Evolutionary conservation across 2,329 filamentous ascomycete genomes (phyloP), one percentile per base, ranked within the genome.

Genomic region (Chrysoporthe austroafricana): DNA sequence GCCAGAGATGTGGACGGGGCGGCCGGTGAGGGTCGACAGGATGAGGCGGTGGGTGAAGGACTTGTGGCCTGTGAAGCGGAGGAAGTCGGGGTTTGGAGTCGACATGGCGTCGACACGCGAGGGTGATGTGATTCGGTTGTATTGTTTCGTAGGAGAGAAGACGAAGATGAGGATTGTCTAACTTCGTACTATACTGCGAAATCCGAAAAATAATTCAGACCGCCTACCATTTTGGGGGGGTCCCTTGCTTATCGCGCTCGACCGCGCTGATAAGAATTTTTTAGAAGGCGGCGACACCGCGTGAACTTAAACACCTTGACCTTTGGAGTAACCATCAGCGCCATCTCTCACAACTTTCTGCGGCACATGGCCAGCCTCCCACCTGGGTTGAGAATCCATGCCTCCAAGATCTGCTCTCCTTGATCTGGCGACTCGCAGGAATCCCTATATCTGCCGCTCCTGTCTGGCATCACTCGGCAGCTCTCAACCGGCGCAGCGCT

Each of bases 11-110:
- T 95, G 94, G 66, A 98, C 83, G 2, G 96, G 90, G 48, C 91
- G 89, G 73, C 96, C 96, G 70, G 94, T 97, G 70, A 99, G 88
- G 2, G 96, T 98, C 26, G 96, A 89, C 65, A 99, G 89, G 57
- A 97, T 88, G 57, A 99, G 89, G 64, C 96, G 92, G 73, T 93
- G 90, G 46, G 92, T 85, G 70, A 99, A 90, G 73, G 91, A 89
- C 74, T 91, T 90, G 78, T 97, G 94, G 74, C 92, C 90, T 62
- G 92, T 95, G 78, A 99, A 94, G 73, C 89, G 89, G 67, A 97
- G 78, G 74, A 84, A 88, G 67, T 87, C 85, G 70, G 84, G 79
- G 72, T 81, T 75, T 62, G 79, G 75, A 69, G 77, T 79, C 70
- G 82, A 79, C 83, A 83, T 83, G 73, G 74, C 71, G 73, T 66